A percentile compares a stretch with the other conserved stretches of the same genome.
Conservation (phyloP, 2,329 filamentous ascomycete genomes). For the Penicillium sp. region DNA sequence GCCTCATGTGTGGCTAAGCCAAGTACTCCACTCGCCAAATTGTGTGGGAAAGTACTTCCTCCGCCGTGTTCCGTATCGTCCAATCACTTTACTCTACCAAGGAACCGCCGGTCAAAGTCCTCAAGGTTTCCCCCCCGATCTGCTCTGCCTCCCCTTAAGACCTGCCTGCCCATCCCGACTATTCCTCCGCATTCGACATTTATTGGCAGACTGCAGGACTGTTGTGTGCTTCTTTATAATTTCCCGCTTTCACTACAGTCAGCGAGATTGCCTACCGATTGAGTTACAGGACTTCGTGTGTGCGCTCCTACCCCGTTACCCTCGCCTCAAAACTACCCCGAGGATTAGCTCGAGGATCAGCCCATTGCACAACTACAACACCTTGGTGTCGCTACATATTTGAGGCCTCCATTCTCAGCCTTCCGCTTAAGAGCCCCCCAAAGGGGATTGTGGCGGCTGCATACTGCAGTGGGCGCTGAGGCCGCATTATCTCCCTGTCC, state of each 20-base stretch:
- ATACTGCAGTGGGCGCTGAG: constrained; percentile 19
- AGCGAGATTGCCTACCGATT: constrained; percentile 1
- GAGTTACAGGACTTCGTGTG: constrained; percentile 10
- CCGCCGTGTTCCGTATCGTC: constrained; percentile 13
- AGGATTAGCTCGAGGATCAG: not conserved
- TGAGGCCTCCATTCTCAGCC: constrained; percentile 2
- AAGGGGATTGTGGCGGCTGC: constrained; percentile 12
- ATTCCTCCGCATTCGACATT: not conserved
- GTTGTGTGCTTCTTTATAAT: not conserved
- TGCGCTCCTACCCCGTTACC: constrained; percentile 3
- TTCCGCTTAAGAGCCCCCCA: constrained; percentile 1
- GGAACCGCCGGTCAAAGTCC: constrained; percentile 14
- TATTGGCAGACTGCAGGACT: not conserved
- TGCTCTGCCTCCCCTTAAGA: constrained; percentile 6
- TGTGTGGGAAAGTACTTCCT: constrained; percentile 11
- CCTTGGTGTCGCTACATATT: not conserved
- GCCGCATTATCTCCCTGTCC: constrained; percentile 18
- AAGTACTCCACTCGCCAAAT: constrained; percentile 15
- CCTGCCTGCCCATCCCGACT: constrained; percentile 1
- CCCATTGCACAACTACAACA: constrained; percentile 17
- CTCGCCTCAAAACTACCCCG: constrained; percentile 10
- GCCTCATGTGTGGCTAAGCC: constrained; percentile 15
- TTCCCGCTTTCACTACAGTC: not conserved
- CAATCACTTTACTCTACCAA: constrained; percentile 11
- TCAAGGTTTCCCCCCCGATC: constrained; percentile 8